Conservation (phyloP, 139 green algal genomes). For the Chlorella sp. region DNA sequence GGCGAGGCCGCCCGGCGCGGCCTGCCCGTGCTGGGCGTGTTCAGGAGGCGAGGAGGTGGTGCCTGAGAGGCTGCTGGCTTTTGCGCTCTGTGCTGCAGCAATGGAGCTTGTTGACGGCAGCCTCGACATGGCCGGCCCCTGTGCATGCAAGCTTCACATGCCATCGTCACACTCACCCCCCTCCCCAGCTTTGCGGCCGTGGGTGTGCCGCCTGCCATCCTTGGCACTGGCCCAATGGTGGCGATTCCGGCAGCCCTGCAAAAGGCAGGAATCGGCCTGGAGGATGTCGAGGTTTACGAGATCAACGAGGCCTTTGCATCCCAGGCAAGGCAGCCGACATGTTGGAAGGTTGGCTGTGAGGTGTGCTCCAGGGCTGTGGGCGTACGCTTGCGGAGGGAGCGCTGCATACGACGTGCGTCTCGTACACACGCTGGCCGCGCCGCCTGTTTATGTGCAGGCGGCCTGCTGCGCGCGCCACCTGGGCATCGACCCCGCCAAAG, state of each 20-base stretch:
- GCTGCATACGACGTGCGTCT: too few species aligned
- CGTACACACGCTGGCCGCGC: too few species aligned
- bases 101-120: neutral
- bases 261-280: constrained; percentile 73
- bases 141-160: too few species aligned
- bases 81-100: neutral
- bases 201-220: constrained; percentile 95
- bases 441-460: too few species aligned
- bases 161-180: too few species aligned
- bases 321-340: constrained; percentile 47
- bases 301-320: constrained; percentile 98
- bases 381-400: too few species aligned
- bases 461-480: constrained; percentile 89
- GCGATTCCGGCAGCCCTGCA: constrained; percentile 94
- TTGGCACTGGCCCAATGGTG: constrained; percentile 95
- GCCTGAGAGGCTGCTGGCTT: too few species aligned
- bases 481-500: constrained; percentile 84
- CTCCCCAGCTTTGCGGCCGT: constrained; percentile 78
- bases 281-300: constrained; percentile 98
- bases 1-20: constrained; percentile 80
- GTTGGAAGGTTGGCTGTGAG: too few species aligned
- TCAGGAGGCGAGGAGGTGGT: constrained; percentile 62
- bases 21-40: constrained; percentile 93
- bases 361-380: too few species aligned
- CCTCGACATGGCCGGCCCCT: accelerated